Evolutionary conservation across 306 rosid genomes (phyloP), one percentile per base, ranked within the genome.

Genomic region (Castanea sativa): DNA sequence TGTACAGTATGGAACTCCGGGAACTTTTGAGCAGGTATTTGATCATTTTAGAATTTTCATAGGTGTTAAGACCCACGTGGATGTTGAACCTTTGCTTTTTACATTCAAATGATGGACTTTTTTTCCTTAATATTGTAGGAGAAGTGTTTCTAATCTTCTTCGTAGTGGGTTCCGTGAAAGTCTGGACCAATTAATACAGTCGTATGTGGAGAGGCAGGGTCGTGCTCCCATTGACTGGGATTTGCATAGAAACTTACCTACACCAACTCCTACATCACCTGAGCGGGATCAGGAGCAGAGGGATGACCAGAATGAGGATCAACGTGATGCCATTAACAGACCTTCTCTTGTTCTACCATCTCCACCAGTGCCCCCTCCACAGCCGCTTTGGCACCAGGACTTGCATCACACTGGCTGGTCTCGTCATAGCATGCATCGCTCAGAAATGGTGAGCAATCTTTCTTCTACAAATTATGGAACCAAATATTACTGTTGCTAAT

Each of bases 161-260:
- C 99, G 94, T 14, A 96, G 99, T 74, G 98, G 99, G 29, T 96
- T 96, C 83, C 99, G 98, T 8, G 99, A 96, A 91, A 96, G 98
- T 88, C 85, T 96, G 82, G 99, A 96, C 83, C 99, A 96, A 20
- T 86, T 96, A 79, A 96, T 96, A 74, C 98, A 96, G 84, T 96
- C 99, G 3, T 96, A 96, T 60, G 99, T 93, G 43, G 97, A 91
- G 85, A 93, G 99, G 92, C 97, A 89, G 91, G 92, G 97, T 73
- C 93, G 84, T 76, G 81, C 99, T 29, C 99, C 98, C 69, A 88
- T 96, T 78, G 98, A 96, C 86, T 96, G 99, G 99, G 98, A 96
- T 93, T 90, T 93, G 88, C 98, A 96, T 72, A 90, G 98, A 70
- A 93, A 86, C 84, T 79, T 96, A 87, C 94, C 97, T 29, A 80